A percentile compares a stretch with the other conserved stretches of the same genome.
Evolutionary conservation across 768 basidiomycete species (phyloP).

Genomic region (Mycena metata): DNA sequence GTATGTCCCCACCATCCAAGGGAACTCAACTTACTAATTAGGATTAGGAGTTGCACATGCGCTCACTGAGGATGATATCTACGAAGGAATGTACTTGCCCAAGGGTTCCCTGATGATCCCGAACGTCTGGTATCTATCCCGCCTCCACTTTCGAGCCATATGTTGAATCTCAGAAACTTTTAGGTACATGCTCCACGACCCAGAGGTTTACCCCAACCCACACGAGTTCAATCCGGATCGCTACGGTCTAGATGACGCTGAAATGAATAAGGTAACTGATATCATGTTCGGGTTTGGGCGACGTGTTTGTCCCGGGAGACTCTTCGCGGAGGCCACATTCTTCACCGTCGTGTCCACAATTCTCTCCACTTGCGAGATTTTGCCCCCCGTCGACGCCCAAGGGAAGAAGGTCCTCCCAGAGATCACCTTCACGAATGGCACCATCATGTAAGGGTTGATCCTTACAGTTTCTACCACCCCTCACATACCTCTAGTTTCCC

Average conservation of each 20-base stretch:
- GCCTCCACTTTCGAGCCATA: neutral
- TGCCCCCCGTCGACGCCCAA: conserved; percentile 4
- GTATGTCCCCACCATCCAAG: conserved; percentile 9
- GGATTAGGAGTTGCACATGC: conserved; percentile 40
- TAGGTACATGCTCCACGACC: conserved; percentile 34
- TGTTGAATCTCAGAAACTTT: neutral
- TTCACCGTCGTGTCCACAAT: conserved; percentile 25
- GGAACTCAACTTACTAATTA: neutral
- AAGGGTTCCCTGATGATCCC: conserved; percentile 42
- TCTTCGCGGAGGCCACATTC: conserved; percentile 18
- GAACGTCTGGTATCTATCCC: conserved; percentile 33
- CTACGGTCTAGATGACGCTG: conserved; percentile 30
- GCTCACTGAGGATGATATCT: conserved; percentile 46
- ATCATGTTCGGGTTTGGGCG: conserved; percentile 39
- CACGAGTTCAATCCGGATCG: conserved; percentile 46
- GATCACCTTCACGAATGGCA: conserved; percentile 4
- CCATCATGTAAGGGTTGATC: conserved; percentile 3
- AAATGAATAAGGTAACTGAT: conserved; percentile 31
- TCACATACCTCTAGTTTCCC: conserved; percentile 1
- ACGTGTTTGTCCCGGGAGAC: conserved; percentile 34
- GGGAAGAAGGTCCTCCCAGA: conserved; percentile 15
- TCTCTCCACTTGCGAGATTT: conserved; percentile 28
- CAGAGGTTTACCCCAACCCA: conserved; percentile 43
- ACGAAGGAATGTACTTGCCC: conserved; percentile 49
- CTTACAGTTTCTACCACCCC: neutral